These are phyloP conservation scores for Myxozyma geophila DNA, from an alignment of 805 yeast genomes.

Conservation along the genomic window DNA sequence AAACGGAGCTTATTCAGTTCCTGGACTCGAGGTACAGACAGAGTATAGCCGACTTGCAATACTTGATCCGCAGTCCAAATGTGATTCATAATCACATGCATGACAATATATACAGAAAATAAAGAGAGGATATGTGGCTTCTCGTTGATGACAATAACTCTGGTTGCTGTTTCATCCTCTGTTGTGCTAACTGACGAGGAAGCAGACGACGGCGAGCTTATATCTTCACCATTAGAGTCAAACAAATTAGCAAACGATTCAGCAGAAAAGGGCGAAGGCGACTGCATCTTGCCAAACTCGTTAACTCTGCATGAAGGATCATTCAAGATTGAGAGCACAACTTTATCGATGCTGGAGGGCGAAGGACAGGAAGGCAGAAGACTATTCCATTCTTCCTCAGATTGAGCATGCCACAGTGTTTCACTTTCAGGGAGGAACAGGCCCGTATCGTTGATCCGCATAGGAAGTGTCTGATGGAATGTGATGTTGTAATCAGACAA, in stretches of 20 bases:
- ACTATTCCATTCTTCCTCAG: slow-evolving; percentile 28
- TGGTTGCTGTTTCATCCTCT: slow-evolving; percentile 18
- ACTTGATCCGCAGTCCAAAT: slow-evolving; percentile 25
- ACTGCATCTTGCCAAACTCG: slow-evolving; percentile 3
- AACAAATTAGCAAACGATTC: neutral
- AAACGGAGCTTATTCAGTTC: slow-evolving; percentile 19
- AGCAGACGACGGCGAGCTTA: neutral
- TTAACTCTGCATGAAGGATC: slow-evolving; percentile 15
- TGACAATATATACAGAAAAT: slow-evolving; percentile 16
- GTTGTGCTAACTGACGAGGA: slow-evolving; percentile 1
- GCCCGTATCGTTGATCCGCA: slow-evolving; percentile 31
- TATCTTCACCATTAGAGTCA: neutral
- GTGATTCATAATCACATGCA: slow-evolving; percentile 24
- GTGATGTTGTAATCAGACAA: slow-evolving; percentile 22
- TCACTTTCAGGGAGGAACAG: slow-evolving; percentile 39
- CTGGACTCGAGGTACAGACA: slow-evolving; percentile 14
- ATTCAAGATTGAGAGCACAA: slow-evolving; percentile 11
- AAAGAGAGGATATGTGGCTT: slow-evolving; percentile 16
- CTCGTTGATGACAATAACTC: slow-evolving; percentile 9
- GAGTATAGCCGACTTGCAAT: slow-evolving; percentile 12
- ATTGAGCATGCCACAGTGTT: slow-evolving; percentile 36
- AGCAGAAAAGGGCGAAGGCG: neutral
- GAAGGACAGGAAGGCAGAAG: slow-evolving; percentile 6
- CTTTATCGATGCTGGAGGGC: slow-evolving; percentile 11
- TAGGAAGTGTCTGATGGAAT: slow-evolving; percentile 18